These are phyloP conservation scores for Plantago major DNA, from an alignment of 257 asterid genomes.

Conservation along the genomic window DNA sequence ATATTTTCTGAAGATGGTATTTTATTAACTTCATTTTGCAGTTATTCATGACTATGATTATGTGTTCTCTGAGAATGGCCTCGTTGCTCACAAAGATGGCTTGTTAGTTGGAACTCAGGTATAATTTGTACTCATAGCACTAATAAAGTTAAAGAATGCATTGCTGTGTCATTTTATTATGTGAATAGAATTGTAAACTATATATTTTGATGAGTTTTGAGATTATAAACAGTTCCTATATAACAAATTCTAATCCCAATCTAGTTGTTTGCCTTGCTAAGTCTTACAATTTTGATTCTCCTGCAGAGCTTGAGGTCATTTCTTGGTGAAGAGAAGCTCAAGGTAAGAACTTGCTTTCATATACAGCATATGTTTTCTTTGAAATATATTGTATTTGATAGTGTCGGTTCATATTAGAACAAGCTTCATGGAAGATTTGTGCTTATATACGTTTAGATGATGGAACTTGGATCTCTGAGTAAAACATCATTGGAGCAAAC, in stretches of 20 bases:
- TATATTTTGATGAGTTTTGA: not conserved
- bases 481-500: constrained; percentile 4
- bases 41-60: constrained; percentile 74
- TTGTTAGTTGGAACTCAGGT: constrained; percentile 79
- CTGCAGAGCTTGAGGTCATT: constrained; percentile 80
- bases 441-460: not conserved
- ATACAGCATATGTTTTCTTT: not conserved
- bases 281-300: constrained; percentile 20
- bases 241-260: not conserved
- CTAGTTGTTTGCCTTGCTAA: constrained; percentile 12
- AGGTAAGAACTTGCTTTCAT: constrained; percentile 43
- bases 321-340: constrained; percentile 91
- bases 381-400: not conserved
- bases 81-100: constrained; percentile 82
- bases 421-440: constrained; percentile 4
- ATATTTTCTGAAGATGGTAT: constrained; percentile 12
- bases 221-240: not conserved
- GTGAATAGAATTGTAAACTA: not conserved
- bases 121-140: constrained; percentile 6
- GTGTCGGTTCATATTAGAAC: constrained; percentile 1
- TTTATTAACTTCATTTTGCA: constrained; percentile 32
- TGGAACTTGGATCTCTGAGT: not conserved
- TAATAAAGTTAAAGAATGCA: constrained; percentile 4
- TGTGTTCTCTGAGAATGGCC: constrained; percentile 91
- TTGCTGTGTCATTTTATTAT: not conserved